These are phyloP conservation scores for Ophiostoma quercus DNA, from an alignment of 2,329 filamentous ascomycete species.

Conservation along the genomic window DNA sequence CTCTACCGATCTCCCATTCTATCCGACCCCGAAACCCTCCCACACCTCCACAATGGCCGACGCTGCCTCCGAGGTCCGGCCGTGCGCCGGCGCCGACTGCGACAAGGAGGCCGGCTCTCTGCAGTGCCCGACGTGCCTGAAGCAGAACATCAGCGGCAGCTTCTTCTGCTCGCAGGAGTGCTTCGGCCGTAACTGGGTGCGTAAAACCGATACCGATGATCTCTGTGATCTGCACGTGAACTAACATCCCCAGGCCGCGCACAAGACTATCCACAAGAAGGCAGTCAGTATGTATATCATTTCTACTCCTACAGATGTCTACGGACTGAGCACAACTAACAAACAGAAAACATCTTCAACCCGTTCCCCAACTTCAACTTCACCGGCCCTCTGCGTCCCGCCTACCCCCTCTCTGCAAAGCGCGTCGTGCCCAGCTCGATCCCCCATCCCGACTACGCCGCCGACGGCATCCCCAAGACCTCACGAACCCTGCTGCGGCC, in stretches of 20 bases:
- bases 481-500: slow-evolving; percentile 58
- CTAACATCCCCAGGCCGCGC: slow-evolving; percentile 54
- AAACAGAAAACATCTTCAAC: slow-evolving; percentile 76
- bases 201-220: background rate
- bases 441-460: slow-evolving; percentile 78
- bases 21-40: background rate
- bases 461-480: slow-evolving; percentile 68
- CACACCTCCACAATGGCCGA: slow-evolving; percentile 44
- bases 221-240: background rate
- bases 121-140: slow-evolving; percentile 93
- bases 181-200: slow-evolving; percentile 97
- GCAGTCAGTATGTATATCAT: slow-evolving; percentile 31
- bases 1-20: background rate
- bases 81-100: slow-evolving; percentile 79
- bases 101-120: slow-evolving; percentile 77
- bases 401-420: slow-evolving; percentile 73
- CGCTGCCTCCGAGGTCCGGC: slow-evolving; percentile 54
- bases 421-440: slow-evolving; percentile 75
- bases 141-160: slow-evolving; percentile 78
- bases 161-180: slow-evolving; percentile 98
- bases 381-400: slow-evolving; percentile 74
- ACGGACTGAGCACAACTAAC: background rate
- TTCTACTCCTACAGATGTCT: background rate
- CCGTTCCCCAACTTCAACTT: slow-evolving; percentile 85
- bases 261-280: slow-evolving; percentile 81